Evolutionary conservation across 345 rosid species (phyloP).

Genomic region (Brassica carinata): DNA sequence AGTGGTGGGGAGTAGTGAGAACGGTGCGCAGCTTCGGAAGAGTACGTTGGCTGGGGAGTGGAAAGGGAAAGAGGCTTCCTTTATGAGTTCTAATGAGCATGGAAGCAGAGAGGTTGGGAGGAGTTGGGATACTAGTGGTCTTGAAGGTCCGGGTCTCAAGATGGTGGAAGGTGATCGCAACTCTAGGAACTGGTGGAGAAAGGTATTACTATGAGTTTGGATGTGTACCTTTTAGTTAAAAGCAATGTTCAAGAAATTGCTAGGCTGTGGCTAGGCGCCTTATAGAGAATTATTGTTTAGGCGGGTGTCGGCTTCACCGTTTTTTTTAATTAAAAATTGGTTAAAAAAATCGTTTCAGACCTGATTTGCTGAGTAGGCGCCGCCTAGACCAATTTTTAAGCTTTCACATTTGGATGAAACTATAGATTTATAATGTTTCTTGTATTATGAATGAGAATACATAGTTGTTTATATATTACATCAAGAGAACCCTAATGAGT

Average conservation of each 20-base stretch:
- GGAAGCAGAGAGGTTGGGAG: conserved; percentile 53
- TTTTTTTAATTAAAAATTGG: too few relatives aligned
- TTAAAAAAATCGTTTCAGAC: too few relatives aligned
- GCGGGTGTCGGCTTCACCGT: too few relatives aligned
- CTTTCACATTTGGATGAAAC: not conserved
- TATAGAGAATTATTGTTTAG: not conserved
- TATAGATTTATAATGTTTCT: too few relatives aligned
- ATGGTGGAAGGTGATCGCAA: conserved; percentile 80
- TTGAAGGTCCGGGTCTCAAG: conserved; percentile 64
- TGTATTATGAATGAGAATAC: too few relatives aligned
- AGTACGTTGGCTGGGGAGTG: conserved; percentile 90
- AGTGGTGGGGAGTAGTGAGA: conserved; percentile 42
- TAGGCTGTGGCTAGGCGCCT: not conserved
- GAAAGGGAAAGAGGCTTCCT: conserved; percentile 78
- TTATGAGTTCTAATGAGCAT: conserved; percentile 89
- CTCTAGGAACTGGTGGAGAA: conserved; percentile 92
- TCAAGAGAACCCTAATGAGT: too few relatives aligned
- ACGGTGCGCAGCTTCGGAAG: conserved; percentile 48
- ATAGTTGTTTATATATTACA: too few relatives aligned
- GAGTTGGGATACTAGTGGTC: conserved; percentile 77
- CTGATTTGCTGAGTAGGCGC: not conserved
- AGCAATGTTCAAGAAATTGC: not conserved
- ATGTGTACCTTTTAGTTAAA: not conserved
- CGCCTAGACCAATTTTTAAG: not conserved
- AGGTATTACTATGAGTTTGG: conserved; percentile 52